Evolutionary conservation across 176 grass and related monocot species (phyloP), one percentile per base, ranked within the genome.

Genomic region (Triticum dicoccoides): DNA sequence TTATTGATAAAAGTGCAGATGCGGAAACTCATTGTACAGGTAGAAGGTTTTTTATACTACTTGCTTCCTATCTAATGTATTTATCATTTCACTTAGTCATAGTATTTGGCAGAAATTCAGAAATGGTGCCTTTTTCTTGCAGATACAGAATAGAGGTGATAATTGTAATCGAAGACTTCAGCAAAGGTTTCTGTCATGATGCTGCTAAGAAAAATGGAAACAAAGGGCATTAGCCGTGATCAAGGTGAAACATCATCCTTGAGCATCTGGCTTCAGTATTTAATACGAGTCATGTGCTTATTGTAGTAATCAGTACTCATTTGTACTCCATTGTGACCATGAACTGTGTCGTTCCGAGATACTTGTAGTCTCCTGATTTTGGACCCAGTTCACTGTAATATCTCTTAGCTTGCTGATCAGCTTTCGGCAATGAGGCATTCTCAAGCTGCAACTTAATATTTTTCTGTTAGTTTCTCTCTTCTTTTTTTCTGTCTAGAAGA

Each of bases 21-120:
- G 59, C 74, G 61, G 69, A 67, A 39, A 30, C 37, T 84, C 72
- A 73, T 51, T 87, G 61, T 91, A 91, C 85, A 91, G 80, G 49
- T 69, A 63, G 11, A 80, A 69, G 8, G 3, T 42, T 61, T 49
- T 32, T 84, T 25, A 25, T 74, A 58, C 69, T 80, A 32, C 47
- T 61, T 39, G 47, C 12, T 81, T n/a, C 5, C 9, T 91, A 76
- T 69, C 11, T 51, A 39, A 65, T 38, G 4, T 78, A 30, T 37
- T n/a, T 74, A 80, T 80, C n/a, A 79, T 65, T 72, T 71, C 42
- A 37, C 44, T 20, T 84, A 12, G 23, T 77, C 58, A 34, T 29
- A 69, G 2, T 82, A 27, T 69, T 63, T n/a, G 20, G 37, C 14
- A 79, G 3, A 27, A 77, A 77, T 21, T 82, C 63, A 82, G 35